Evolutionary conservation across 805 yeast genomes (phyloP).

Genomic region (Spathaspora gorwiae): DNA sequence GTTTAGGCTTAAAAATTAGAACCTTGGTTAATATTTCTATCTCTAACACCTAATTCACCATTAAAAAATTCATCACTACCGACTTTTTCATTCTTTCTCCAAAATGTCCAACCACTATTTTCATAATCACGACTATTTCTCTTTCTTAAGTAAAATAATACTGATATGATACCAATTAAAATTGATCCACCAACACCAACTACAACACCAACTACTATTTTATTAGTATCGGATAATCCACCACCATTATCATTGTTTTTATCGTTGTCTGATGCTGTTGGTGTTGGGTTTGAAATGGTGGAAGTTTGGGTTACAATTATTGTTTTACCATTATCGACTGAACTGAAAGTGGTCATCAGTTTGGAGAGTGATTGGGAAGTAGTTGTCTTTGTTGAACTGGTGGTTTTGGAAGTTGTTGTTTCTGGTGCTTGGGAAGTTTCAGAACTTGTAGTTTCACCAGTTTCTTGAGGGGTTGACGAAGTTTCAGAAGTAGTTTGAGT

Average conservation of each 20-base stretch:
- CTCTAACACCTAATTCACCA: constrained; percentile 46
- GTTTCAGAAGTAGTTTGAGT: neutral
- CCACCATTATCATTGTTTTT: constrained; percentile 14
- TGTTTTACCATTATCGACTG: constrained; percentile 34
- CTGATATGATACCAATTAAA: constrained; percentile 29
- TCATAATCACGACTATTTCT: constrained; percentile 26
- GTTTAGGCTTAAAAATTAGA: constrained; percentile 35
- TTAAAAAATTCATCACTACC: constrained; percentile 37
- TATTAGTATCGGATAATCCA: constrained; percentile 39
- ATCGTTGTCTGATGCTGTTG: constrained; percentile 16
- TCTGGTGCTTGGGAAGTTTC: constrained; percentile 3
- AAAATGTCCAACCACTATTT: constrained; percentile 42
- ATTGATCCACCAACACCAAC: constrained; percentile 45
- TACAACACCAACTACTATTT: constrained; percentile 44
- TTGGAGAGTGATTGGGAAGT: neutral
- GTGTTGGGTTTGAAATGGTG: constrained; percentile 14
- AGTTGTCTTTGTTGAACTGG: constrained; percentile 1
- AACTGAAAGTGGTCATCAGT: constrained; percentile 22
- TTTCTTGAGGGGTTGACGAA: constrained; percentile 1
- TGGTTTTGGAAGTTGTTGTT: constrained; percentile 4
- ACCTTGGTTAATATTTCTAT: constrained; percentile 44
- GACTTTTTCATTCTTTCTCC: constrained; percentile 44
- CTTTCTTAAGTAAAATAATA: constrained; percentile 31
- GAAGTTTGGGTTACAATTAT: constrained; percentile 39
- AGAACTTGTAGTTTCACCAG: constrained; percentile 4